Percentiles rank a stretch among this genome's conserved stretches.
Evolutionary conservation across 2,329 filamentous ascomycete species (phyloP).

Genomic region (Fusarium robinianum): DNA sequence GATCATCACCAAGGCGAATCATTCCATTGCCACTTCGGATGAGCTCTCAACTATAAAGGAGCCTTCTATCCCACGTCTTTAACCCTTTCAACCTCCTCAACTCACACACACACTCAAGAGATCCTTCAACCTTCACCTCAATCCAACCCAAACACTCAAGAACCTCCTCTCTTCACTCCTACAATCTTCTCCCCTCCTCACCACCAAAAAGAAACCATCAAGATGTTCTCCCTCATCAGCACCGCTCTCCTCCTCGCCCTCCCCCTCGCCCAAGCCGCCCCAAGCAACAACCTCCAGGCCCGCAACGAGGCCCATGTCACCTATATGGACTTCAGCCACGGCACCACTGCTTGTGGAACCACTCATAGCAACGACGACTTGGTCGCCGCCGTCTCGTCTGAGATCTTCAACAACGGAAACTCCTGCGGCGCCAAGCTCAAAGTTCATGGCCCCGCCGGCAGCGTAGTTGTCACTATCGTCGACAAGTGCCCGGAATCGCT

Average conservation of each 20-base stretch:
- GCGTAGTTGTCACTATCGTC: conserved; percentile 67
- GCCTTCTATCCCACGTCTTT: conserved; percentile 9
- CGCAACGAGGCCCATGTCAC: conserved; percentile 25
- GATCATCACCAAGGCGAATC: not conserved
- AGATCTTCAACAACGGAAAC: conserved; percentile 65
- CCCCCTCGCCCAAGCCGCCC: conserved; percentile 20
- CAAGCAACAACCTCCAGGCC: no score
- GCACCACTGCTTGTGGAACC: conserved; percentile 73
- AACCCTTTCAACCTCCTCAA: conserved; percentile 8
- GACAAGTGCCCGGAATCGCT: conserved; percentile 67
- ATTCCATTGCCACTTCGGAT: not conserved
- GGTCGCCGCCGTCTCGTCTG: conserved; percentile 69
- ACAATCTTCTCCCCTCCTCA: not conserved
- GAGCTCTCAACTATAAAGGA: not conserved
- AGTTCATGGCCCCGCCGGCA: conserved; percentile 52
- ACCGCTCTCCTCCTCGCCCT: conserved; percentile 20
- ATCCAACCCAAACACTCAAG: conserved; percentile 9
- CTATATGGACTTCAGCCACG: conserved; percentile 68
- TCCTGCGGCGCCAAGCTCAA: conserved; percentile 69
- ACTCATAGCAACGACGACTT: conserved; percentile 57
- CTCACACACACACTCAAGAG: no score
- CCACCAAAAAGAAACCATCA: conserved; percentile 12
- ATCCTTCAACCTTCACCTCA: conserved; percentile 2
- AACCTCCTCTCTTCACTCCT: conserved; percentile 1
- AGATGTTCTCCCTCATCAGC: conserved; percentile 29